Conservation (phyloP, 2,329 filamentous ascomycete species). For the Ampelomyces quisqualis region DNA sequence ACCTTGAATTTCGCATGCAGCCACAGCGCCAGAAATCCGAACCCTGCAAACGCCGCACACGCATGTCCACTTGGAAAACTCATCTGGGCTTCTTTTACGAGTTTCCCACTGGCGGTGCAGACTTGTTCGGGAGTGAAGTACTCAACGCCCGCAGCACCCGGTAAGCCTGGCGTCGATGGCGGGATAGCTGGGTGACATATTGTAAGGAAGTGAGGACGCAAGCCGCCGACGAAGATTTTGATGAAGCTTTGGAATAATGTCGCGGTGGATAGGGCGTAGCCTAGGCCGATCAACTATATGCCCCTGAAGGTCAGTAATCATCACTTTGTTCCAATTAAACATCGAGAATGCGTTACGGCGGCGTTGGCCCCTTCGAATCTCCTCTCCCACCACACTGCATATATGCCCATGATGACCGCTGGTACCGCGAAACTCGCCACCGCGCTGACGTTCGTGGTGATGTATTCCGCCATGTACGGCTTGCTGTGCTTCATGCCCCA, state of each 20-base stretch:
- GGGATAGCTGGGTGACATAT: slow-evolving; percentile 23
- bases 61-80: slow-evolving; percentile 37
- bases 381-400: slow-evolving; percentile 59
- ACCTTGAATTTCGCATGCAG: slow-evolving; percentile 33
- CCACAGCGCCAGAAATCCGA: slow-evolving; percentile 33
- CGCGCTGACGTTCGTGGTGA: slow-evolving; percentile 66
- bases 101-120: slow-evolving; percentile 16
- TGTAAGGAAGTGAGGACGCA: slow-evolving; percentile 38
- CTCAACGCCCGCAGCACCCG: slow-evolving; percentile 4
- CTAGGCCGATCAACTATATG: slow-evolving; percentile 30
- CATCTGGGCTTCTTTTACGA: slow-evolving; percentile 31
- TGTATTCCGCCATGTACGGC: slow-evolving; percentile 66
- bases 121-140: slow-evolving; percentile 13
- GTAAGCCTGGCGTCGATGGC: background rate
- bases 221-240: slow-evolving; percentile 38
- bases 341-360: too few relatives aligned
- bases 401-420: slow-evolving; percentile 60
- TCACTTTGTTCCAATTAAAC: too few relatives aligned
- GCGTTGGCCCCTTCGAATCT: slow-evolving; percentile 58
- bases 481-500: slow-evolving; percentile 59
- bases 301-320: slow-evolving; percentile 1
- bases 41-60: slow-evolving; percentile 35
- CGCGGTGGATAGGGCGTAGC: slow-evolving; percentile 31
- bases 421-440: slow-evolving; percentile 64
- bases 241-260: slow-evolving; percentile 34